Evolutionary conservation across 495 filamentous ascomycete species (phyloP).

Genomic region (Podospora comata): DNA sequence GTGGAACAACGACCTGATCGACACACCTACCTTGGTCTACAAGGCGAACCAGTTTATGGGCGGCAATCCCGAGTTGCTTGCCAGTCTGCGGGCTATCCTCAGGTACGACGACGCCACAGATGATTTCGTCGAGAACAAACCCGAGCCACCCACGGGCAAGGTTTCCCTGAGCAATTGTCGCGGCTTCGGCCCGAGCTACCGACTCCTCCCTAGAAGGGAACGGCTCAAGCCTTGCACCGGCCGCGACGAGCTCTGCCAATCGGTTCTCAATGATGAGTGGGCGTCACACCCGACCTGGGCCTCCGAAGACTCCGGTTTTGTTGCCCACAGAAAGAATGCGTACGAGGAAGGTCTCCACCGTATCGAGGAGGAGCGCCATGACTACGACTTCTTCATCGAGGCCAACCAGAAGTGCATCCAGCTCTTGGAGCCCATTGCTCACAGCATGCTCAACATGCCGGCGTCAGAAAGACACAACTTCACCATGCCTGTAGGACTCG

Average conservation of each 20-base stretch:
- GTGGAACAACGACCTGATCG: slow-evolving; percentile 86
- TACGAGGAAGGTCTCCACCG: slow-evolving; percentile 91
- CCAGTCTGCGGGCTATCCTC: slow-evolving; percentile 79
- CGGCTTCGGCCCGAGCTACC: slow-evolving; percentile 89
- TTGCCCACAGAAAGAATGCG: slow-evolving; percentile 93
- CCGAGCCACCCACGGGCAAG: slow-evolving; percentile 65
- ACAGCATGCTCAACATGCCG: slow-evolving; percentile 74
- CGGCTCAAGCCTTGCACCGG: slow-evolving; percentile 84
- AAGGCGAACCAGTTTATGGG: slow-evolving; percentile 85
- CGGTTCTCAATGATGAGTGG: slow-evolving; percentile 96
- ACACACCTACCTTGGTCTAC: slow-evolving; percentile 71
- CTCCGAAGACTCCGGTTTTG: slow-evolving; percentile 96
- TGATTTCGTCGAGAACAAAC: slow-evolving; percentile 72
- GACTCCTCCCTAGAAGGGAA: slow-evolving; percentile 84
- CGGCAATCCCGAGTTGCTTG: slow-evolving; percentile 78
- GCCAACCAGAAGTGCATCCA: slow-evolving; percentile 90
- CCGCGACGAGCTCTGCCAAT: slow-evolving; percentile 85
- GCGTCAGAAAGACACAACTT: slow-evolving; percentile 67
- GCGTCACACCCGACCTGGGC: slow-evolving; percentile 99
- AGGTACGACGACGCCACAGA: slow-evolving; percentile 62
- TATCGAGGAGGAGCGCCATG: slow-evolving; percentile 96
- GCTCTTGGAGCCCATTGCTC: slow-evolving; percentile 87
- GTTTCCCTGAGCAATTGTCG: slow-evolving; percentile 92
- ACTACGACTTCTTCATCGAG: slow-evolving; percentile 98
- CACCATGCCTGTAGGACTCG: slow-evolving; percentile 75